Base-by-base conservation (phyloP, 2,329 filamentous ascomycete genomes). In the Aspergillus amoenus region DNA sequence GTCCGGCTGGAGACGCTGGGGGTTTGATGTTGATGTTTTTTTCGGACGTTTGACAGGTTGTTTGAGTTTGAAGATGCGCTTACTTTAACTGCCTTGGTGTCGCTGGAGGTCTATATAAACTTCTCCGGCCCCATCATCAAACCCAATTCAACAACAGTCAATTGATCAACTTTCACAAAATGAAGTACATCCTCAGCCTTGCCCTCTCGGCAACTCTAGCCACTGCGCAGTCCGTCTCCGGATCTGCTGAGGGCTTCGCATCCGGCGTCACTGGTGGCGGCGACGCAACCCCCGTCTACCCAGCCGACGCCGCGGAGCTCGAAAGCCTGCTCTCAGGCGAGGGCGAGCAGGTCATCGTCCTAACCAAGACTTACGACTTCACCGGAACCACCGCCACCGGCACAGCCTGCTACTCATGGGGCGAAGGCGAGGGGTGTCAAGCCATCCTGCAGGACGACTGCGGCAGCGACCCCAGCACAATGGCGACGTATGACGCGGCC, bases 221-320 rank as follows among this genome's bases (percentile, higher is more conserved):
- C 13, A 41, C 37, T 15, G 48, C 48, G 4, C 48, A 50, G 9
- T 40, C 43, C 4, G 64, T 69, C 34, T 60, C 59, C 4, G 66
- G 67, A 5, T 60, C 71, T 30, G 69, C 77, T 6, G 69, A 76
- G 55, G 78, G 78, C 30, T 80, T 80, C 57, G 78, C 77, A 7
- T 67, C 70, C 51, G 81, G 82, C 46, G 81, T 83, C 18, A 87
- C 84, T 5, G 85, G 84, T 40, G 84, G 84, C 60, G 83, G 83
- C 51, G 75, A 64, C 57, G 82, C 80, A n/a, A 70, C 74, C 3
- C 69, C 81, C 32, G 81, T 80, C 9, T 79, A 81, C 58, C 84
- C 84, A 15, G 74, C 70, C 8, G 80, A 76, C 47, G 82, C 72
- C 46, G 74, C 73, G 8, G 74, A 88, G 76, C 79, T 87, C 21